Conservation (phyloP, 148 eudicot species). For the Simmondsia chinensis region DNA sequence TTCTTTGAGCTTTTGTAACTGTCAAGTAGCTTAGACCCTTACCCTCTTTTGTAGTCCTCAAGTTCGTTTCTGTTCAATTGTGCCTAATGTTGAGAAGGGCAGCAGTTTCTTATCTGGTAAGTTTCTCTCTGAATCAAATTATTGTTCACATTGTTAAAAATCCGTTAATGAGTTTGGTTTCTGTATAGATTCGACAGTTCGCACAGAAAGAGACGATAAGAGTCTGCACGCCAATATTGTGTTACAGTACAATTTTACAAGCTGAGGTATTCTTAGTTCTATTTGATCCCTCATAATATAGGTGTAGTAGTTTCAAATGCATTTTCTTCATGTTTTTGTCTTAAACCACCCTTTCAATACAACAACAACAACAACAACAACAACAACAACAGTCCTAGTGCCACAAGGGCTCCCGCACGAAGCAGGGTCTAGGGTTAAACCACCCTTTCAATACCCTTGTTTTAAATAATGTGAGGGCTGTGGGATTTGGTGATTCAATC, state of each 20-base stretch:
- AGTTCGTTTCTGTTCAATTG: not conserved
- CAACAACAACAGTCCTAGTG: too few species aligned
- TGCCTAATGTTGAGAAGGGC: conserved; percentile 8
- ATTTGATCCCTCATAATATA: not conserved
- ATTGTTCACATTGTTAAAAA: not conserved
- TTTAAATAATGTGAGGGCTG: too few species aligned
- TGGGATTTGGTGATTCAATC: too few species aligned
- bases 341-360: not conserved
- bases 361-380: too few species aligned
- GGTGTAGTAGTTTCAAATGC: not conserved
- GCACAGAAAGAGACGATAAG: conserved; percentile 10
- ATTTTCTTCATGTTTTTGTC: not conserved
- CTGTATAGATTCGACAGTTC: conserved; percentile 6
- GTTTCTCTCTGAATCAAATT: not conserved
- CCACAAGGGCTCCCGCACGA: too few species aligned
- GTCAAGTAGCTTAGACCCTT: too few species aligned
- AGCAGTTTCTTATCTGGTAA: conserved; percentile 3
- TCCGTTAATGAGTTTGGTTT: not conserved
- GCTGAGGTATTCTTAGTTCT: conserved; percentile 5
- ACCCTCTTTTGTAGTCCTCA: too few species aligned
- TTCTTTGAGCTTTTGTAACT: too few species aligned
- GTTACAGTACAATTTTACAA: conserved; percentile 21
- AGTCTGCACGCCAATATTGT: conserved; percentile 11
- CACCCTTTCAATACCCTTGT: too few species aligned
- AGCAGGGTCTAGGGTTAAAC: too few species aligned